These are phyloP conservation scores for Ophiostoma sp. DNA, from an alignment of 2,329 filamentous ascomycete genomes.

Conservation along the genomic window DNA sequence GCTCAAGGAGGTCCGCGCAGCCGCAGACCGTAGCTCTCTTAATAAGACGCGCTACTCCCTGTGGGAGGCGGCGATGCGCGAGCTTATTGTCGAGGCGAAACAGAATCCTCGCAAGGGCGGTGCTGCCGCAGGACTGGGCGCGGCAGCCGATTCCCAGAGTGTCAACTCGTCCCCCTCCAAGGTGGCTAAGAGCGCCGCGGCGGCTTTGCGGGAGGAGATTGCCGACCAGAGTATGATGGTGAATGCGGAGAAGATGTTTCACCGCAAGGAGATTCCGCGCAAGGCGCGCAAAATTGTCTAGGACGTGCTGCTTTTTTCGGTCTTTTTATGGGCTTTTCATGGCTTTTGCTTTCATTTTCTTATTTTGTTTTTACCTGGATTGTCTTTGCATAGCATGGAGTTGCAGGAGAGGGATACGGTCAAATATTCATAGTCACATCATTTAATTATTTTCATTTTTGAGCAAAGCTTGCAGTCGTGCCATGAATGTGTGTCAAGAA, in stretches of 20 bases:
- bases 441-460: neutral
- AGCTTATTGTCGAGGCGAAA: conserved; percentile 44
- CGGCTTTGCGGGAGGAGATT: conserved; percentile 47
- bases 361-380: neutral
- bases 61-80: conserved; percentile 63
- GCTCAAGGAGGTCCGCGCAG: conserved; percentile 62
- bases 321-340: too few relatives aligned
- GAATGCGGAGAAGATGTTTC: conserved; percentile 55
- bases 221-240: conserved; percentile 67
- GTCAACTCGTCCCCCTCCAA: conserved; percentile 14
- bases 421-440: neutral
- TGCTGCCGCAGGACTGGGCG: neutral
- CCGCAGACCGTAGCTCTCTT: conserved; percentile 53
- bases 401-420: conserved; percentile 3
- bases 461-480: neutral
- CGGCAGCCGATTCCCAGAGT: neutral
- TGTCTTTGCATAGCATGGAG: conserved; percentile 22
- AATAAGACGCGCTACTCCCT: conserved; percentile 58
- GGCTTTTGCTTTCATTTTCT: neutral
- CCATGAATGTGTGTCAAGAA: too few relatives aligned
- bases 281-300: conserved; percentile 39
- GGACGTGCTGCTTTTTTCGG: neutral
- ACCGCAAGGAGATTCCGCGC: conserved; percentile 55
- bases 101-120: neutral
- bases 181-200: conserved; percentile 32